Evolutionary conservation across 148 eudicot genomes (phyloP).

Genomic region (Fagopyrum tataricum): DNA sequence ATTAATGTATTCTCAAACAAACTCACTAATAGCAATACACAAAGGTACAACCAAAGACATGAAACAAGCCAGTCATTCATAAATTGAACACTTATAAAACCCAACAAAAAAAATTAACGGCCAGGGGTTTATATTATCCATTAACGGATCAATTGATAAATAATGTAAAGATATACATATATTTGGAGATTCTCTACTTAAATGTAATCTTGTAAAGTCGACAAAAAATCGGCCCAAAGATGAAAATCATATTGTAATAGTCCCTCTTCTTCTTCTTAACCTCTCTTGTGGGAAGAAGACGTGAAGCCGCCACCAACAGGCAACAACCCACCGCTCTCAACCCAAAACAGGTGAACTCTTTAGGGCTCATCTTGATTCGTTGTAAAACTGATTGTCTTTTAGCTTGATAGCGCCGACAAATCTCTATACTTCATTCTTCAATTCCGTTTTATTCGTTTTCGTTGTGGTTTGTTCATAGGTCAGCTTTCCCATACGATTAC

Average conservation of each 20-base stretch:
- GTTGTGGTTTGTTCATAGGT: background rate
- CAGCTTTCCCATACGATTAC: background rate
- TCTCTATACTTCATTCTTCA: background rate
- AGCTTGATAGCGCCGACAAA: background rate
- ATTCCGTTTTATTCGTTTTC: background rate
- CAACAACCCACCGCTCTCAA: background rate
- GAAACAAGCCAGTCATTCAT: no score
- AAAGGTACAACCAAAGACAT: no score
- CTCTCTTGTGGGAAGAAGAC: background rate
- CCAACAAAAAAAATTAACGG: no score
- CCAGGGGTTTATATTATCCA: no score
- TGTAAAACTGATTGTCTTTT: background rate
- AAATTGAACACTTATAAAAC: no score
- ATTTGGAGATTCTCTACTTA: no score
- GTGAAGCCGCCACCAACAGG: constrained; percentile 3
- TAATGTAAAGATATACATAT: no score
- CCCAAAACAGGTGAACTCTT: background rate
- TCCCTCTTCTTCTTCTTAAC: background rate
- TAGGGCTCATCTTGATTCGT: background rate
- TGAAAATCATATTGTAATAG: background rate
- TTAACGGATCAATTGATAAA: no score
- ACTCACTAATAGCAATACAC: no score
- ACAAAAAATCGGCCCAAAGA: background rate
- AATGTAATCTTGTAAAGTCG: background rate
- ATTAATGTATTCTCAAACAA: no score